Base-by-base conservation (phyloP, 2,329 filamentous ascomycete species). In the Sarocladiaceae sp. region DNA sequence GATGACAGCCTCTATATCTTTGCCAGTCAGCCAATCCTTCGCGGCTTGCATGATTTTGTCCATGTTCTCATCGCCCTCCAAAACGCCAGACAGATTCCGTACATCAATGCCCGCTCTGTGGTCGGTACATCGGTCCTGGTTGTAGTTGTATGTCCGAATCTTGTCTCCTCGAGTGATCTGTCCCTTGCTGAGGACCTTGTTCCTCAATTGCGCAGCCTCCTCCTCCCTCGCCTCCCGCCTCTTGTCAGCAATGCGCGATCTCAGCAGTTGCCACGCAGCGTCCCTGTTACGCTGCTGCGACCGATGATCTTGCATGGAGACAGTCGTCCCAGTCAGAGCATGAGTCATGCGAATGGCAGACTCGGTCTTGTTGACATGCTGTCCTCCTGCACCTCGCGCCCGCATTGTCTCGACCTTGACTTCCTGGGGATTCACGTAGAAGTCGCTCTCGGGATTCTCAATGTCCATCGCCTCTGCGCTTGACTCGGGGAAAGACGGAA, bases 361-460 rank as follows among this genome's bases (percentile, higher is more conserved):
- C 72, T 99, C 94, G 0, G 94, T 99, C 68, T 93, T 97, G 73
- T 99, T 99, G 65, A 99, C 94, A 70, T 99, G 94, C 73, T 99
- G 94, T 1, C 94, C 94, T 28, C 94, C 94, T 0, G 94, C 93
- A 54, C 94, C 94, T 42, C 90, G 78, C 0, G 94, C 91, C 15
- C 92, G 82, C 92, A 97, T 96, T 55, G 91, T 90, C 65, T 99
- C 94, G 18, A 83, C 76, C 50, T 79, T 79, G 22, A 99, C 90
- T 54, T 99, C 93, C 55, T 84, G 79, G 5, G 88, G 83, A 63
- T 95, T 83, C 54, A 99, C 79, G 71, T 92, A 96, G 71, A 96
- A 97, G 65, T 97, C 88, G 68, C 89, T 96, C 52, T 85, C 86
- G 0, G 93, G 93, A 61, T 97, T 87, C 56, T 93, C 85, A 57